Evolutionary conservation across 345 rosid genomes (phyloP), one percentile per base, ranked within the genome.

Genomic region (Brassica juncea): DNA sequence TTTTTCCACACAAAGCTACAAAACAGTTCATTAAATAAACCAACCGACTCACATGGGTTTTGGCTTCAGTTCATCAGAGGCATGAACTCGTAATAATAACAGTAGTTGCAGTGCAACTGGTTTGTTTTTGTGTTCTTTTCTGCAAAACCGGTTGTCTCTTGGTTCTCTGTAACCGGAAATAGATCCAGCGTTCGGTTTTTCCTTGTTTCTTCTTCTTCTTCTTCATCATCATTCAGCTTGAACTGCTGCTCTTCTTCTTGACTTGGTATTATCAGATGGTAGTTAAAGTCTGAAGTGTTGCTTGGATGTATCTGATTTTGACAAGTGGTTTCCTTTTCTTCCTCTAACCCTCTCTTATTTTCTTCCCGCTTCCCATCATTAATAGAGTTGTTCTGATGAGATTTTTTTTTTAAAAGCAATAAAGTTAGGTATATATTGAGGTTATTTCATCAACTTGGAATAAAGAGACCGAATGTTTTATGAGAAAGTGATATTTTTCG

Each of bases 71-170:
- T 84, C 81, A 84, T 86, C 81, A 81, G 80, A 60, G 90, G 92
- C 75, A 88, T 86, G 79, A 87, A 89, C 89, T 89, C 89, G 65
- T 87, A 78, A 61, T 74, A 87, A 71, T 86, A 84, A 82, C 39
- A 66, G 65, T 85, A 77, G 68, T 71, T 84, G 75, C 79, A 64
- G n/a, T 23, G 11, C 32, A 32, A 19, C 34, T 23, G 55, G 70
- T 71, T 81, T 68, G 82, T 71, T 68, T 82, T 82, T 62, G 81
- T 64, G 77, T 76, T 59, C 66, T 7, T 71, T 37, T 37, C 75
- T 74, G n/a, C 75, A 27, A 67, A 72, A 7, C 67, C 70, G 68
- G 42, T 78, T 71, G 76, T 81, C 31, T 74, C 74, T 59, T 70
- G 66, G 60, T 55, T 76, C 11, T 58, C 63, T 76, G 0, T 57